Evolutionary conservation across 345 rosid species (phyloP), one percentile per base, ranked within the genome.

Genomic region (Hibiscus trionum): DNA sequence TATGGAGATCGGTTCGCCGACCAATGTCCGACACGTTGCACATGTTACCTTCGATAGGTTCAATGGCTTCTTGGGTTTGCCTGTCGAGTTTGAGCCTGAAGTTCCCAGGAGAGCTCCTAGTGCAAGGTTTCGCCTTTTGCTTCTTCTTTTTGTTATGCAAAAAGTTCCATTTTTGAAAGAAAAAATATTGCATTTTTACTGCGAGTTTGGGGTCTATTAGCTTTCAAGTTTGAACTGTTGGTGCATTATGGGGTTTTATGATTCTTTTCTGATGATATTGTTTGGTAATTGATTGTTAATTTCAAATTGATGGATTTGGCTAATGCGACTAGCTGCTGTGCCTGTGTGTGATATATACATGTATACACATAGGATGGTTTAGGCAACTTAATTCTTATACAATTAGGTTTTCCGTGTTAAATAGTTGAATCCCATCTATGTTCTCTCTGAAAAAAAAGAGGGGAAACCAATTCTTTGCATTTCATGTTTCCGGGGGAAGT

Each of bases 21-120:
- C 90, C 55, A 74, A 93, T 73, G 91, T 91, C 16, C 82, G 94
- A 5, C 98, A 93, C 70, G 95, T 93, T 55, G 91, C 94, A 0
- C 98, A 91, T 68, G 98, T 93, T 16, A 93, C 98, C 57, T 93
- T 93, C 72, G 98, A 93, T 79, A 88, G 97, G 75, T 93, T 91
- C 77, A 84, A 90, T 80, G 98, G 98, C 33, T 93, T 93, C 81
- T 81, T 87, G 75, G 98, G 97, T 71, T 79, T 93, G 82, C 97
- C 97, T 57, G 89, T 83, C 63, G 98, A 93, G 86, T 82, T 88
- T 75, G 97, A 93, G 84, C 96, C 93, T 35, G 97, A 91, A 61
- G 93, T 93, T 26, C 85, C 88, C 35, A 80, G 95, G 62, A 76
- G 95, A 64, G 91, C 94, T 69, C 98, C 97, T 16, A 93, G 98